Evolutionary conservation across 2,329 filamentous ascomycete genomes (phyloP).

Genomic region (Exophiala viscosa): DNA sequence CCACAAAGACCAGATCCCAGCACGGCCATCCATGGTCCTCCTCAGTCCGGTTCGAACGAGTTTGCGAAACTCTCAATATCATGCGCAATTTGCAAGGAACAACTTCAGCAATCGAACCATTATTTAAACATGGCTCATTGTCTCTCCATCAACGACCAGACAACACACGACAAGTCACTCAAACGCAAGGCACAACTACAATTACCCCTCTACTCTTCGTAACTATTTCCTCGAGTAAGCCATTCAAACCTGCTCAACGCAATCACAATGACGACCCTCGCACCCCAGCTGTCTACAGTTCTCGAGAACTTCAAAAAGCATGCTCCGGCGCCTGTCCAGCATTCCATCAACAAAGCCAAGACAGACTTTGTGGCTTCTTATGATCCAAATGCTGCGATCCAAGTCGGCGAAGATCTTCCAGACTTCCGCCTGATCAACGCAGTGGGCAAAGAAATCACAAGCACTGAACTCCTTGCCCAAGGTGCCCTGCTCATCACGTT

Average conservation of each 20-base stretch:
- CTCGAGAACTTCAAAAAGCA: not conserved
- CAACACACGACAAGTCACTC: too few relatives aligned
- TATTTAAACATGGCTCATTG: too few relatives aligned
- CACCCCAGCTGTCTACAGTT: not conserved
- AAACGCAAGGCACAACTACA: too few relatives aligned
- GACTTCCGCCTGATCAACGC: slow-evolving; percentile 37
- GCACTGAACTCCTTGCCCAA: slow-evolving; percentile 31
- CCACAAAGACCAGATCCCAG: too few relatives aligned
- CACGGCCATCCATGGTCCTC: too few relatives aligned
- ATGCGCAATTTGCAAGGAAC: too few relatives aligned
- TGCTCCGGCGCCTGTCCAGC: not conserved
- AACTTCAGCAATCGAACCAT: too few relatives aligned
- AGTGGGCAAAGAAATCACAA: slow-evolving; percentile 34
- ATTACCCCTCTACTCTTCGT: too few relatives aligned
- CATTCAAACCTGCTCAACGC: not conserved
- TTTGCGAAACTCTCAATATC: too few relatives aligned
- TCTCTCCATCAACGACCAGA: too few relatives aligned
- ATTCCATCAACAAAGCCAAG: not conserved
- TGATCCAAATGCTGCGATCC: slow-evolving; percentile 30
- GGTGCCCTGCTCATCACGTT: slow-evolving; percentile 43
- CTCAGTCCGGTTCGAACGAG: too few relatives aligned
- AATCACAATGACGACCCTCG: not conserved
- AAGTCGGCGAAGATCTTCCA: slow-evolving; percentile 36
- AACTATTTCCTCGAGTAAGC: too few relatives aligned
- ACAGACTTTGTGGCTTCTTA: slow-evolving; percentile 18